These are phyloP conservation scores for Candida pseudoglaebosa DNA, from an alignment of 805 yeast genomes.

Conservation along the genomic window DNA sequence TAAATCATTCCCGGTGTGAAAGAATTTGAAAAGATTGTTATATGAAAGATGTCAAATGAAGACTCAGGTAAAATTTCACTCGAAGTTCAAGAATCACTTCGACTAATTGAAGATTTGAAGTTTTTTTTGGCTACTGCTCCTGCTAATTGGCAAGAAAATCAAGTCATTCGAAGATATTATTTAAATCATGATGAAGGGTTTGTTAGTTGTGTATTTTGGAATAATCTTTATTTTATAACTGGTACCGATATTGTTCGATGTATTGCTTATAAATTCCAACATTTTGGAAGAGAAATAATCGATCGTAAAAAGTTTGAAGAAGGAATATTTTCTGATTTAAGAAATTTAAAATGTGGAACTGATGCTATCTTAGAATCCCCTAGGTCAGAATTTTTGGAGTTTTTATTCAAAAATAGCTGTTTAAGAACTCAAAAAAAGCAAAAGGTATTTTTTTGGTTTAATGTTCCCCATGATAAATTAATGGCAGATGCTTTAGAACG, in stretches of 20 bases:
- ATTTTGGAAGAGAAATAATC: conserved; percentile 78
- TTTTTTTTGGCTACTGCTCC: conserved; percentile 92
- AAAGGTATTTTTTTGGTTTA: conserved; percentile 94
- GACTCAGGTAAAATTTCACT: neutral
- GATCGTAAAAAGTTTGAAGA: conserved; percentile 96
- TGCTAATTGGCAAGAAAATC: conserved; percentile 86
- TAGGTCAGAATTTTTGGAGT: conserved; percentile 76
- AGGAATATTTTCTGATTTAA: conserved; percentile 87
- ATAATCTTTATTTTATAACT: conserved; percentile 81
- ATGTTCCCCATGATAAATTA: conserved; percentile 88
- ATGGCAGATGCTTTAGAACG: conserved; percentile 93
- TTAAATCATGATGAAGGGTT: conserved; percentile 87
- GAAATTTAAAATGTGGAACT: conserved; percentile 79
- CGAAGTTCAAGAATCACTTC: conserved; percentile 42
- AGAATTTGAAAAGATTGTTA: too few relatives aligned
- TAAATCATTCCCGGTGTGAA: too few relatives aligned
- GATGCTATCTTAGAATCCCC: conserved; percentile 89
- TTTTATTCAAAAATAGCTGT: conserved; percentile 81
- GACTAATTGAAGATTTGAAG: conserved; percentile 72
- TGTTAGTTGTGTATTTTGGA: conserved; percentile 91
- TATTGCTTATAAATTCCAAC: conserved; percentile 80
- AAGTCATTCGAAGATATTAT: conserved; percentile 80
- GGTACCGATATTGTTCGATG: conserved; percentile 96
- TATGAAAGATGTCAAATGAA: too few relatives aligned
- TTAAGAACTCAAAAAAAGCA: conserved; percentile 94